Evolutionary conservation across 176 grass and related monocot genomes (phyloP), one percentile per base, ranked within the genome.

Genomic region (Chrysopogon serrulatus): DNA sequence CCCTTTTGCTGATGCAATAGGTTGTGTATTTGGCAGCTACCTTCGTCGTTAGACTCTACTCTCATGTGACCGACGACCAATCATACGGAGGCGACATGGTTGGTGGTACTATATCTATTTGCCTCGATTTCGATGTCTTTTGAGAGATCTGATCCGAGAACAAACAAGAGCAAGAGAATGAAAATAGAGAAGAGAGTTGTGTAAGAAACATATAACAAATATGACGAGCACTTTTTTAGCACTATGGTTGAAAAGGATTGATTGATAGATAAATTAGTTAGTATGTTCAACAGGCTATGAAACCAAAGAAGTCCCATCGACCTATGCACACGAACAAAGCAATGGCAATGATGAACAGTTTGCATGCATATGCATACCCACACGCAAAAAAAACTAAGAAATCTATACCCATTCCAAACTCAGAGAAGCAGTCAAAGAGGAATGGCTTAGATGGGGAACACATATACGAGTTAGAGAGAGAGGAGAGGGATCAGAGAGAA

Each of bases 271-370:
- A 16, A 17, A 84, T 39, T 11, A 31, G 60, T 53, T 54, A 23
- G 18, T 8, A 30, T 5, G 19, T 49, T 62, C 77, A 54, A 68
- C 26, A 32, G 33, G 74, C 75, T 68, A 86, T n/a, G 34, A 35
- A n/a, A n/a, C n/a, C n/a, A n/a, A n/a, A n/a, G n/a, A n/a, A n/a
- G n/a, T 36, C 11, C 13, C 65, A 23, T 12, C 4, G 0, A 0
- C 34, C 34, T 21, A 64, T 63, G 82, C 82, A 89, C 83, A 70
- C 39, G 35, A 84, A 80, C 87, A 86, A 89, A 71, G 47, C 19
- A 41, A 79, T 79, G 27, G 70, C 64, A 42, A 76, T 84, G 77
- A 75, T 56, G 82, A 3, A 68, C 57, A 65, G 40, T 83, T 86
- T 80, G 53, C 83, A 86, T 70, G 23, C 86, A 83, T 23, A 24